Percentiles rank a stretch among this genome's conserved stretches.
Conservation (phyloP, 345 rosid species). For the Clausena lansium region DNA sequence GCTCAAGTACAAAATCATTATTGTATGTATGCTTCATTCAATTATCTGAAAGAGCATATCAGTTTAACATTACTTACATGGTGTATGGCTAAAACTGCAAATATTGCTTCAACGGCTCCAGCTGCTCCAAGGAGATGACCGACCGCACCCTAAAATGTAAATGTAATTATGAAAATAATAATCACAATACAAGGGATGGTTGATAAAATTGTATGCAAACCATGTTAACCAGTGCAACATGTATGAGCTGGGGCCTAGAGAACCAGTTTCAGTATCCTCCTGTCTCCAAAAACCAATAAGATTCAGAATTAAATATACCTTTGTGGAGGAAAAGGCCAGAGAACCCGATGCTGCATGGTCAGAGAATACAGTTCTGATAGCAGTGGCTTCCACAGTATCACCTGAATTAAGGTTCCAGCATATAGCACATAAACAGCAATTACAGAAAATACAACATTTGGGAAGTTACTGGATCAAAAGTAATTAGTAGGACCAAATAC, state of each 20-base stretch:
- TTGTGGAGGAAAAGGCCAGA: constrained; percentile 88
- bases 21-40: not conserved
- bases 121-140: constrained; percentile 99
- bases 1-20: not conserved
- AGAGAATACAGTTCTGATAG: constrained; percentile 65
- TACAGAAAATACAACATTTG: not conserved
- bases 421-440: constrained; percentile 1
- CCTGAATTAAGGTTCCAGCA: constrained; percentile 42
- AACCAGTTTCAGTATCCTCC: not conserved
- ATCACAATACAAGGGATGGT: not conserved
- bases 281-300: not conserved
- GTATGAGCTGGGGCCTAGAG: not conserved
- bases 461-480: constrained; percentile 6
- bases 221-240: not conserved
- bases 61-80: constrained; percentile 41
- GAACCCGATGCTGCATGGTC: constrained; percentile 79
- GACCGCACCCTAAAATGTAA: constrained; percentile 64
- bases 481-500: constrained; percentile 14
- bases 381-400: constrained; percentile 84
- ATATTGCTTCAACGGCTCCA: constrained; percentile 92
- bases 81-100: constrained; percentile 66
- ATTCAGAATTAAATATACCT: constrained; percentile 44
- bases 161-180: not conserved
- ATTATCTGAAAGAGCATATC: not conserved
- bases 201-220: not conserved